These are phyloP conservation scores for Fragilaria radians DNA, from an alignment of 108 stramenopile genomes.

Conservation along the genomic window DNA sequence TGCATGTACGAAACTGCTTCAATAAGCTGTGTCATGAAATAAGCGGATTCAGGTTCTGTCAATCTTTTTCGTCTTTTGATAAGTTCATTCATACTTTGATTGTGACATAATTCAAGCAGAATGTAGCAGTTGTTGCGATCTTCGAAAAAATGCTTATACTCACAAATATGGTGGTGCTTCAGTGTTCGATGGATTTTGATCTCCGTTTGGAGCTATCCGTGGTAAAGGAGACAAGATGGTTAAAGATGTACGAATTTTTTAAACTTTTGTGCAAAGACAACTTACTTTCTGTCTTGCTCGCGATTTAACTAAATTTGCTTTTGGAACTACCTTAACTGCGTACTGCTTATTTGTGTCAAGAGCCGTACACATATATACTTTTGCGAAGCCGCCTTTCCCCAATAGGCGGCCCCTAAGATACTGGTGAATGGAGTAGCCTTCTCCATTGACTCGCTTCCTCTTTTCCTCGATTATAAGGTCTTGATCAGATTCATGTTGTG, in stretches of 20 bases:
- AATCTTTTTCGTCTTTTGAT: slow-evolving; percentile 86
- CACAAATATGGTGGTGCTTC: slow-evolving; percentile 87
- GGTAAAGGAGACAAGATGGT: slow-evolving; percentile 1
- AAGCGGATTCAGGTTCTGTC: slow-evolving; percentile 82
- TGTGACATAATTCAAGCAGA: slow-evolving; percentile 95
- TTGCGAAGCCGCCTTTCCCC: slow-evolving; percentile 93
- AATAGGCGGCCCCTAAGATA: slow-evolving; percentile 76
- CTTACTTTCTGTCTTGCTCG: slow-evolving; percentile 89
- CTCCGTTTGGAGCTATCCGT: slow-evolving; percentile 90
- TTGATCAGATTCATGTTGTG: slow-evolving; percentile 18
- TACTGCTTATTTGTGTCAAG: slow-evolving; percentile 77
- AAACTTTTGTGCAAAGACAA: background rate
- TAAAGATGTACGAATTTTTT: slow-evolving; percentile 3
- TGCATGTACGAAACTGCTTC: slow-evolving; percentile 91
- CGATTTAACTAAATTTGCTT: slow-evolving; percentile 84
- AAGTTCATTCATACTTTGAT: slow-evolving; percentile 94
- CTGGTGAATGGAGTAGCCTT: slow-evolving; percentile 77
- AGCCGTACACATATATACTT: slow-evolving; percentile 81
- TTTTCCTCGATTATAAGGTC: slow-evolving; percentile 72
- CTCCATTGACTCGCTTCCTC: slow-evolving; percentile 61
- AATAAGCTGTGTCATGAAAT: slow-evolving; percentile 77
- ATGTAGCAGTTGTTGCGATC: slow-evolving; percentile 96
- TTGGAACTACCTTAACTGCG: slow-evolving; percentile 91
- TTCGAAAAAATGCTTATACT: slow-evolving; percentile 98
- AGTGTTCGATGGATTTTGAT: slow-evolving; percentile 96